Evolutionary conservation across 2,329 filamentous ascomycete genomes (phyloP).

Genomic region (Aspergillus viridinutans): DNA sequence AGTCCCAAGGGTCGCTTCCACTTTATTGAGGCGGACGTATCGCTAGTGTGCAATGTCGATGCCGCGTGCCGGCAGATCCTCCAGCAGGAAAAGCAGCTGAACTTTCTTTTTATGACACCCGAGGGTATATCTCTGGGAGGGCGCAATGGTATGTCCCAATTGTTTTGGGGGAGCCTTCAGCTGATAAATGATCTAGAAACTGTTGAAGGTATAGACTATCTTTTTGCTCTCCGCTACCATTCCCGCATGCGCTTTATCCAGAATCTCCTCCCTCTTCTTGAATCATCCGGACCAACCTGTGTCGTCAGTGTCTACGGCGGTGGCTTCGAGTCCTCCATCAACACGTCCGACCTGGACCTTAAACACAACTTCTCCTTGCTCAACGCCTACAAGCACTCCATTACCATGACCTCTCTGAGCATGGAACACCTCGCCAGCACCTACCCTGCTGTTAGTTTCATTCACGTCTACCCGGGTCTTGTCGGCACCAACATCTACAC

Average conservation of each 20-base stretch:
- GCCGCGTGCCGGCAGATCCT: conserved; percentile 44
- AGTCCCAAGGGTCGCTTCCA: conserved; percentile 44
- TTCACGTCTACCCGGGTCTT: conserved; percentile 47
- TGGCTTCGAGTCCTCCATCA: conserved; percentile 48
- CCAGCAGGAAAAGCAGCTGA: conserved; percentile 20
- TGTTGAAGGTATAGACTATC: conserved; percentile 24
- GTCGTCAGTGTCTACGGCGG: conserved; percentile 52
- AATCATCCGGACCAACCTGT: conserved; percentile 39
- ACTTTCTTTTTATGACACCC: conserved; percentile 24
- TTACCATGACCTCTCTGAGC: conserved; percentile 48
- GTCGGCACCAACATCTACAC: conserved; percentile 44
- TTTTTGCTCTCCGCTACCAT: conserved; percentile 24
- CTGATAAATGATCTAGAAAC: conserved; percentile 17
- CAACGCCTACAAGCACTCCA: conserved; percentile 36
- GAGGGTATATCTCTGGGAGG: conserved; percentile 14
- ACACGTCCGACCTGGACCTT: conserved; percentile 42
- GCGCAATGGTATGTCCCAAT: conserved; percentile 2
- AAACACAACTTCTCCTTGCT: conserved; percentile 20
- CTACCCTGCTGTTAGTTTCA: conserved; percentile 46
- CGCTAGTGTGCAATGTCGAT: conserved; percentile 51
- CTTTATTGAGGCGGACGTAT: conserved; percentile 49
- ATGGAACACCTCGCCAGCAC: conserved; percentile 47
- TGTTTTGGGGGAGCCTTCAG: not conserved
- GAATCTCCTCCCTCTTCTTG: conserved; percentile 25
- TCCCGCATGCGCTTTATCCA: conserved; percentile 29